Evolutionary conservation across 345 rosid species (phyloP).

Genomic region (Cardamine resedifolia): DNA sequence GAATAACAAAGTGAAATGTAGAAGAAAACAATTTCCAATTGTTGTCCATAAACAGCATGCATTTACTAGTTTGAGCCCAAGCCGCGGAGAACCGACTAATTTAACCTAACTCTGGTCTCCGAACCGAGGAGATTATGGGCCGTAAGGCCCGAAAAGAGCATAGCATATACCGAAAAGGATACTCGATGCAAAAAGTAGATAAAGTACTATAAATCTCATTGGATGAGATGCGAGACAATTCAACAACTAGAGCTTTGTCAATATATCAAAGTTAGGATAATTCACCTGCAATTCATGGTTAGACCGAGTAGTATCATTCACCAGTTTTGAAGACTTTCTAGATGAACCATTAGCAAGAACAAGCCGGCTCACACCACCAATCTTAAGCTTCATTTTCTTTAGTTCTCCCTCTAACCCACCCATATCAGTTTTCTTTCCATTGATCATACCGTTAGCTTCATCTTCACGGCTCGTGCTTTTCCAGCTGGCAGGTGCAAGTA

Average conservation of each 20-base stretch:
- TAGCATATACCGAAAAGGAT: constrained; percentile 11
- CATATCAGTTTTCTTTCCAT: constrained; percentile 47
- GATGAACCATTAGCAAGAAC: constrained; percentile 60
- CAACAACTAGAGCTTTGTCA: constrained; percentile 4
- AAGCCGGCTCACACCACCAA: constrained; percentile 57
- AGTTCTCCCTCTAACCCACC: constrained; percentile 51
- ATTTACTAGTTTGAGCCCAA: constrained; percentile 18
- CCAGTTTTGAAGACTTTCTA: constrained; percentile 37
- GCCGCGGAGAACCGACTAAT: neutral
- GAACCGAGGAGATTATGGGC: constrained; percentile 22
- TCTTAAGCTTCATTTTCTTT: constrained; percentile 63
- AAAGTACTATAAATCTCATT: constrained; percentile 9
- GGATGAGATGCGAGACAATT: neutral
- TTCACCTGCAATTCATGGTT: constrained; percentile 58
- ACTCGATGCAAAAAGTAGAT: constrained; percentile 14
- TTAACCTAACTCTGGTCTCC: neutral
- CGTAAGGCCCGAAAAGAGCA: constrained; percentile 1
- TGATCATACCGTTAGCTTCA: constrained; percentile 26
- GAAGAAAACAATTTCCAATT: neutral
- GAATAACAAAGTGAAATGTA: constrained; percentile 17
- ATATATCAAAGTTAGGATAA: constrained; percentile 1
- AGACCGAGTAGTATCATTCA: constrained; percentile 37
- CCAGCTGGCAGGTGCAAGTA: constrained; percentile 77
- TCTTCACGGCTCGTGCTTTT: constrained; percentile 43
- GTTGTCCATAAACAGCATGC: constrained; percentile 22